Conservation (phyloP, 345 rosid genomes). For the Eucalyptus polyanthemos region DNA sequence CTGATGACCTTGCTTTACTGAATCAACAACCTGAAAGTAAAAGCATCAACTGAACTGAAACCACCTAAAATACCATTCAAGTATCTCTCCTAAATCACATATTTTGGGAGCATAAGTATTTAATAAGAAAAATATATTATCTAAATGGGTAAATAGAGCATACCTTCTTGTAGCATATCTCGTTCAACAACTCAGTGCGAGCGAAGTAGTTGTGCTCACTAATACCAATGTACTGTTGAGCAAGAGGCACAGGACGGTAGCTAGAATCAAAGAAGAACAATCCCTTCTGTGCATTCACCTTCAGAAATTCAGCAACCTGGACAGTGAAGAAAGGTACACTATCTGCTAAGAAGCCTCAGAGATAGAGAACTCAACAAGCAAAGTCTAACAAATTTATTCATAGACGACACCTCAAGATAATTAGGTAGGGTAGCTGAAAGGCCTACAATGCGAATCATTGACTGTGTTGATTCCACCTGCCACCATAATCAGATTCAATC, state of each 20-base stretch:
- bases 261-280: constrained; percentile 96
- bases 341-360: neutral
- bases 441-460: constrained; percentile 98
- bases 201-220: constrained; percentile 85
- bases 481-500: neutral
- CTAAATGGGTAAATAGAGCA: neutral
- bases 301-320: constrained; percentile 93
- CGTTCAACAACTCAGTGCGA: constrained; percentile 74
- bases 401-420: constrained; percentile 58
- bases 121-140: neutral
- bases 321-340: neutral
- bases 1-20: constrained; percentile 87
- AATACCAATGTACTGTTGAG: constrained; percentile 95
- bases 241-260: constrained; percentile 97
- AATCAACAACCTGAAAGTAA: constrained; percentile 60
- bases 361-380: neutral
- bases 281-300: constrained; percentile 87
- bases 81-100: neutral
- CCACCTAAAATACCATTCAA: neutral
- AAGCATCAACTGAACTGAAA: neutral
- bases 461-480: constrained; percentile 97
- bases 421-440: constrained; percentile 97
- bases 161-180: constrained; percentile 94
- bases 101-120: neutral
- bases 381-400: neutral